phyloP scores from a whole-genome alignment of 257 asterid genomes.

The Solanum pinnatisectum region DNA sequence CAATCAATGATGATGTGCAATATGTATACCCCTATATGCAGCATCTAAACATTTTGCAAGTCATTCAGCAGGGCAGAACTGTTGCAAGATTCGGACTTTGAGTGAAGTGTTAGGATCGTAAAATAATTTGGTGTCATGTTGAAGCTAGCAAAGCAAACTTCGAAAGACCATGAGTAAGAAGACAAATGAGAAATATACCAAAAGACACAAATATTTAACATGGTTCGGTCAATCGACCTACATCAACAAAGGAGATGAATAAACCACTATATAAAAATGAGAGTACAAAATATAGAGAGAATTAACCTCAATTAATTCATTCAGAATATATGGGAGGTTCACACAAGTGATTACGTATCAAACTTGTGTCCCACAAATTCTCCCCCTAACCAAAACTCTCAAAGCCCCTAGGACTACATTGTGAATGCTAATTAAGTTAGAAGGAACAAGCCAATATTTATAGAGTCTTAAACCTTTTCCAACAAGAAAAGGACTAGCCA shows the following conservation, averaged over 20 bases:
- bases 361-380: not conserved
- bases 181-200: no score
- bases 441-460: no score
- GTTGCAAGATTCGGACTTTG: not conserved
- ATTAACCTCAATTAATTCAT: not conserved
- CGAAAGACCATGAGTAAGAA: no score
- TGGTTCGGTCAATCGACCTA: not conserved
- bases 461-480: no score
- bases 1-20: no score
- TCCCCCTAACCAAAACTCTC: no score
- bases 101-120: not conserved
- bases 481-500: no score
- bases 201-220: not conserved
- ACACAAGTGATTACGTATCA: not conserved
- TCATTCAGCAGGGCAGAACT: no score
- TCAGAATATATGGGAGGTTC: not conserved
- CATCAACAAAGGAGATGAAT: not conserved
- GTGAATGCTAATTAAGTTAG: no score
- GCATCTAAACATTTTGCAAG: no score
- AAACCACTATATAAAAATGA: not conserved
- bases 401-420: not conserved
- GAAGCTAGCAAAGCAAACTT: not conserved
- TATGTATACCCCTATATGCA: no score
- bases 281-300: not conserved
- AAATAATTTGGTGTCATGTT: no score